Evolutionary conservation across 257 asterid species (phyloP).

Genomic region (Avicennia marina): DNA sequence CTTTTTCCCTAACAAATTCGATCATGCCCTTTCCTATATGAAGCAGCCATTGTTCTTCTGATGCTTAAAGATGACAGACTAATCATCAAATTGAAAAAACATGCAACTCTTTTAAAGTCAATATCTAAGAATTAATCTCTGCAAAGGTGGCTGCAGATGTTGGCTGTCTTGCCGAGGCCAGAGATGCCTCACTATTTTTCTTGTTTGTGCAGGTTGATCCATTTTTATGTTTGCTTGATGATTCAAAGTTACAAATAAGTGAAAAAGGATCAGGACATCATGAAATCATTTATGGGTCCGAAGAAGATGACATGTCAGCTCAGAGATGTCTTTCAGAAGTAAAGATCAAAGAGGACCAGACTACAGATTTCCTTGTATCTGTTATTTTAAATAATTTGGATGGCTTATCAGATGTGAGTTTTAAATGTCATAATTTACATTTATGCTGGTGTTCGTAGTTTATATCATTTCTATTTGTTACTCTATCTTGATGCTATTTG

Average conservation of each 20-base stretch:
- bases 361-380: slow-evolving; percentile 59
- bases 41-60: background rate
- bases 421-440: background rate
- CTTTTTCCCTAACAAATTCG: background rate
- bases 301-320: slow-evolving; percentile 78
- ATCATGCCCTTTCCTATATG: background rate
- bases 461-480: background rate
- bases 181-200: background rate
- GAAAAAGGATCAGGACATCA: slow-evolving; percentile 36
- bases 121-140: no score
- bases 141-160: background rate
- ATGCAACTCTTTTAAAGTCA: no score
- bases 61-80: background rate
- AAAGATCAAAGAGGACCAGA: slow-evolving; percentile 51
- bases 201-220: slow-evolving; percentile 74
- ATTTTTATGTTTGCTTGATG: slow-evolving; percentile 70
- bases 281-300: slow-evolving; percentile 53
- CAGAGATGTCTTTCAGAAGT: slow-evolving; percentile 61
- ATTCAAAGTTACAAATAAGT: slow-evolving; percentile 67
- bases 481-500: slow-evolving; percentile 10
- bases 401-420: slow-evolving; percentile 44
- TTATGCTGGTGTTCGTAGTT: background rate
- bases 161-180: no score
- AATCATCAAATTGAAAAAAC: no score
- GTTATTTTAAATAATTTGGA: slow-evolving; percentile 54